These are phyloP conservation scores for Tillandsia fasciculata DNA, from an alignment of 176 grass and related monocot species.

Conservation along the genomic window DNA sequence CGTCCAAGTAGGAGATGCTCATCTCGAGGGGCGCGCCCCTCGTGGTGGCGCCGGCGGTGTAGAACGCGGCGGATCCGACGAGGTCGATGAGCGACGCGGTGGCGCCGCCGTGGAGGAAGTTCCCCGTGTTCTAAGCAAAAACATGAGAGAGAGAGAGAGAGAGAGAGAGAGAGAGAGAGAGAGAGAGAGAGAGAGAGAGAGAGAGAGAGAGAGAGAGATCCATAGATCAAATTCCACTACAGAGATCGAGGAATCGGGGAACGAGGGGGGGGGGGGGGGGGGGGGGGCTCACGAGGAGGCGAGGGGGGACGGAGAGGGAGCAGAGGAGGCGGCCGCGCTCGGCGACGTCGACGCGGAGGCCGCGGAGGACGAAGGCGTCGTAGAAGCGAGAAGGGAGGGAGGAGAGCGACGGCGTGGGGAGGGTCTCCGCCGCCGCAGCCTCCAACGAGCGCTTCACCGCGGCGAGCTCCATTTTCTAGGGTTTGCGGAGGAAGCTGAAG, in stretches of 20 bases:
- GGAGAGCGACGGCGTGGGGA: conserved; percentile 31
- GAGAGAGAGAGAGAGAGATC: background rate
- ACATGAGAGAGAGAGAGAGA: too few species aligned
- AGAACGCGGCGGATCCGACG: conserved; percentile 66
- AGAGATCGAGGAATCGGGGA: background rate
- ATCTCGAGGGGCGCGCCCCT: conserved; percentile 68
- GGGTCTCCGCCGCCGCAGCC: conserved; percentile 28
- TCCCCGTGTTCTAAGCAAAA: conserved; percentile 50
- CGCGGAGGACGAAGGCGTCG: conserved; percentile 75
- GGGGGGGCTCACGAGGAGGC: conserved; percentile 47
- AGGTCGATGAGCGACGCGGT: conserved; percentile 78
- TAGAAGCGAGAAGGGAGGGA: conserved; percentile 61
- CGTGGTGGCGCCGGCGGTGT: conserved; percentile 43
- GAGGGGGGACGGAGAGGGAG: conserved; percentile 58
- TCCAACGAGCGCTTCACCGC: conserved; percentile 57
- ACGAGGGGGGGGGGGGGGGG: background rate
- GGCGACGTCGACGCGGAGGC: conserved; percentile 49
- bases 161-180: background rate
- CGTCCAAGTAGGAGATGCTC: conserved; percentile 83
- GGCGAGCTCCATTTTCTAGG: conserved; percentile 20
- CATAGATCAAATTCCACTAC: background rate
- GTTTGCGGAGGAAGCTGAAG: background rate
- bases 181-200: background rate
- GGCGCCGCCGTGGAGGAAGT: conserved; percentile 80
- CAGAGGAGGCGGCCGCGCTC: conserved; percentile 69